Evolutionary conservation across 2,329 filamentous ascomycete species (phyloP).

Genomic region (Cytospora schulzeri): DNA sequence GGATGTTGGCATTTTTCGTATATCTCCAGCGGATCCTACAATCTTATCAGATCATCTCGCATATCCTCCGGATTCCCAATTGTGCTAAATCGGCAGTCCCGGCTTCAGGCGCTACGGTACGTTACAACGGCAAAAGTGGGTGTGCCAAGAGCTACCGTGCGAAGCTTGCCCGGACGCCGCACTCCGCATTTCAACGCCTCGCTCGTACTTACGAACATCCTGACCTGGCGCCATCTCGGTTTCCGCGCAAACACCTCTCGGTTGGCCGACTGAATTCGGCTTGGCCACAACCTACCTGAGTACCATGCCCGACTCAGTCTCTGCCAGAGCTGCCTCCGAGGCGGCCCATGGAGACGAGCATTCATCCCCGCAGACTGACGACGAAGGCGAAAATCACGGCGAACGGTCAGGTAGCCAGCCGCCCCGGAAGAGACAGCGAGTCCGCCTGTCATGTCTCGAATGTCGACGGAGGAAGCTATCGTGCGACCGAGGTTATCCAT

Average conservation of each 20-base stretch:
- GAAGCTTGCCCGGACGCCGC: neutral
- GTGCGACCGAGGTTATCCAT: slow-evolving; percentile 63
- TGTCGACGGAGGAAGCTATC: slow-evolving; percentile 63
- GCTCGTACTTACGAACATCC: slow-evolving; percentile 24
- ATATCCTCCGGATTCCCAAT: neutral
- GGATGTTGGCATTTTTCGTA: neutral
- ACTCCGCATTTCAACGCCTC: slow-evolving; percentile 7
- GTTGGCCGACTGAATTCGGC: slow-evolving; percentile 22
- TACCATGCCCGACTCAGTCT: slow-evolving; percentile 21
- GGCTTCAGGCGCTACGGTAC: slow-evolving; percentile 8
- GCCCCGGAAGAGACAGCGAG: slow-evolving; percentile 60
- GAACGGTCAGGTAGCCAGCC: slow-evolving; percentile 38
- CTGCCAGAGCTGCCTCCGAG: slow-evolving; percentile 21
- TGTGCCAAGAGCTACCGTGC: slow-evolving; percentile 9
- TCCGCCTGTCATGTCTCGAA: slow-evolving; percentile 61
- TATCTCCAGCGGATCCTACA: neutral
- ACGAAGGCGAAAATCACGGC: slow-evolving; percentile 30
- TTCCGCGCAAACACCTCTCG: slow-evolving; percentile 23
- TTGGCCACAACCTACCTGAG: slow-evolving; percentile 13
- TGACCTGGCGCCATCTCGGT: slow-evolving; percentile 23
- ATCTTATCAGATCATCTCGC: slow-evolving; percentile 24
- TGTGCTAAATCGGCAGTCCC: neutral
- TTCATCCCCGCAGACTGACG: slow-evolving; percentile 22
- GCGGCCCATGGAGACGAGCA: slow-evolving; percentile 19
- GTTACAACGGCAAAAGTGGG: neutral